phyloP scores from a whole-genome alignment of 2,329 filamentous ascomycete genomes.

The Ciborinia camelliae region DNA sequence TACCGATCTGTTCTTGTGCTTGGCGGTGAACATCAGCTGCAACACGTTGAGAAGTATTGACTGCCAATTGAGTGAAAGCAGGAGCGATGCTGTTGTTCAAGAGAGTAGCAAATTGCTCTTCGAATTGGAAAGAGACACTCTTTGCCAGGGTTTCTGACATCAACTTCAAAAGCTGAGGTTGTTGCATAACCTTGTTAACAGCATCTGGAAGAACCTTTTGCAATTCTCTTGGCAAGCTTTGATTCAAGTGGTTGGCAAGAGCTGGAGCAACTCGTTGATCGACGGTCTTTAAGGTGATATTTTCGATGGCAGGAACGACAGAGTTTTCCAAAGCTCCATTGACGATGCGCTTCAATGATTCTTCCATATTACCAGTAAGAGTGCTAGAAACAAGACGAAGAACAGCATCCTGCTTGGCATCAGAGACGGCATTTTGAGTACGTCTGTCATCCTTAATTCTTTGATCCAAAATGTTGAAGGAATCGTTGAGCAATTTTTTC shows the following conservation, averaged over 20 bases:
- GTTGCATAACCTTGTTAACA: slow-evolving; percentile 66
- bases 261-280: slow-evolving; percentile 68
- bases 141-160: slow-evolving; percentile 70
- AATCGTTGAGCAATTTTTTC: slow-evolving; percentile 52
- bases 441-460: slow-evolving; percentile 66
- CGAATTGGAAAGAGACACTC: slow-evolving; percentile 63
- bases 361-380: slow-evolving; percentile 65
- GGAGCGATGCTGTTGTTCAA: slow-evolving; percentile 64
- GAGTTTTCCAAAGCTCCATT: slow-evolving; percentile 64
- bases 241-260: slow-evolving; percentile 43
- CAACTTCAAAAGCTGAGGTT: slow-evolving; percentile 66
- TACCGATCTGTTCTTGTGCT: slow-evolving; percentile 35
- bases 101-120: slow-evolving; percentile 62
- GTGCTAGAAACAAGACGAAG: slow-evolving; percentile 66
- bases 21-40: slow-evolving; percentile 65
- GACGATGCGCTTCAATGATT: slow-evolving; percentile 46
- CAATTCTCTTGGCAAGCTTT: slow-evolving; percentile 58
- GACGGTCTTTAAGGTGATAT: slow-evolving; percentile 56
- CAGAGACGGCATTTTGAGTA: slow-evolving; percentile 57
- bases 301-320: slow-evolving; percentile 71
- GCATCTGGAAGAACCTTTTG: slow-evolving; percentile 65
- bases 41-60: slow-evolving; percentile 64
- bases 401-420: slow-evolving; percentile 66
- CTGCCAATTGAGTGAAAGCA: slow-evolving; percentile 60
- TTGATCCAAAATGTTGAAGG: slow-evolving; percentile 59